Conservation (phyloP, 805 yeast species). For the Metschnikowia vanudenii region DNA sequence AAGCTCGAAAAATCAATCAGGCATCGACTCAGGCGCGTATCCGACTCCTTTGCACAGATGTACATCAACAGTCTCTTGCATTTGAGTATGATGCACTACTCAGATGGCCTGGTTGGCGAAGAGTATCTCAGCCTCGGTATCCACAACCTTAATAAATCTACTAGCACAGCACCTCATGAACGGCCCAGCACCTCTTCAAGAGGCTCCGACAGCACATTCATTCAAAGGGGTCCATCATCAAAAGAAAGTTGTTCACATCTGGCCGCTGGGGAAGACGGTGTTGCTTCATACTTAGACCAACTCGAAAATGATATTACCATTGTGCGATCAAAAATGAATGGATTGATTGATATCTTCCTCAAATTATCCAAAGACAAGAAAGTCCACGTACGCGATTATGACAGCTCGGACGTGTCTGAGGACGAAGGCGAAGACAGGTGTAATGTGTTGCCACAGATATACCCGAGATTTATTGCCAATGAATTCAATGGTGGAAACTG, state of each 20-base stretch:
- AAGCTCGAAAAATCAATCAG: conserved; percentile 48
- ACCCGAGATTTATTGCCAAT: conserved; percentile 65
- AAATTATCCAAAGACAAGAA: conserved; percentile 34
- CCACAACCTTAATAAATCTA: conserved; percentile 24
- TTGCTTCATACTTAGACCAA: conserved; percentile 33
- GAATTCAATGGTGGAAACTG: conserved; percentile 79
- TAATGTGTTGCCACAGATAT: conserved; percentile 56
- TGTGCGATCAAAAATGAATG: conserved; percentile 32
- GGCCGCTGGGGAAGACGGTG: conserved; percentile 12
- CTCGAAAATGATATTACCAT: conserved; percentile 40
- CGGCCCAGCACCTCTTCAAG: conserved; percentile 11
- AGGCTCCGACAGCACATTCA: conserved; percentile 15
- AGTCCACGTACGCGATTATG: conserved; percentile 35
- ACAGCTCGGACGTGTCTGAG: conserved; percentile 38
- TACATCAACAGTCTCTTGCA: conserved; percentile 66
- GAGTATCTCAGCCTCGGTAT: conserved; percentile 34
- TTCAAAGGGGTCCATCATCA: neutral
- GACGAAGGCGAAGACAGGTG: conserved; percentile 34
- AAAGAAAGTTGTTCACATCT: conserved; percentile 7
- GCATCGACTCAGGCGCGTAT: conserved; percentile 50
- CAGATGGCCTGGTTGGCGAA: conserved; percentile 22
- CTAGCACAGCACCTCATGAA: conserved; percentile 14
- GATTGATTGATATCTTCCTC: conserved; percentile 29
- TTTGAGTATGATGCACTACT: conserved; percentile 42
- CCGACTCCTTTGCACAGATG: conserved; percentile 57